Conservation (phyloP, 169 alveolate genomes). For the Eimeria necatrix region DNA sequence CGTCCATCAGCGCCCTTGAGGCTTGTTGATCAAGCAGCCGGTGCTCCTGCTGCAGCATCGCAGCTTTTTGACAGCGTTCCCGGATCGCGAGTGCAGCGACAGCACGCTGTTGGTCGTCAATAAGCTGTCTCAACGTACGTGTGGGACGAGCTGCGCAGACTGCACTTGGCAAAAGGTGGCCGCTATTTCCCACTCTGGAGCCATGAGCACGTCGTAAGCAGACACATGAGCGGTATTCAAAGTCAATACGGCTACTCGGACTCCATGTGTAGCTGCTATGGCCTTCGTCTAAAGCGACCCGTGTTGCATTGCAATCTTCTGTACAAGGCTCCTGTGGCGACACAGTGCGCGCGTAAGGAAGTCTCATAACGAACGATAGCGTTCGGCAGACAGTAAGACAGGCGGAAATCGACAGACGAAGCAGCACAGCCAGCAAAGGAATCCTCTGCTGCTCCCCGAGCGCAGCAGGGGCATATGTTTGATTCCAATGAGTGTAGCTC, state of each 20-base stretch:
- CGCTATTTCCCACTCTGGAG: conserved; percentile 4
- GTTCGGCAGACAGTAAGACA: conserved; percentile 59
- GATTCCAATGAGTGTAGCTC: not conserved
- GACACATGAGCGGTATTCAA: not conserved
- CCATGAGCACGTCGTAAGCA: not conserved
- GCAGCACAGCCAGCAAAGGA: conserved; percentile 42
- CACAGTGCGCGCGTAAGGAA: not conserved
- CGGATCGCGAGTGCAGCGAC: conserved; percentile 55
- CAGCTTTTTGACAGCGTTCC: conserved; percentile 53
- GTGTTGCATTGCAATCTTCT: not conserved
- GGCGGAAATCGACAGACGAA: conserved; percentile 44
- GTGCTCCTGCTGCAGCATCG: conserved; percentile 56
- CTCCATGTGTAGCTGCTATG: not conserved
- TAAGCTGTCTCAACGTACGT: conserved; percentile 69
- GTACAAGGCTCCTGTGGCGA: not conserved
- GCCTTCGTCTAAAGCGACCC: not conserved
- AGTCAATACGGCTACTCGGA: not conserved
- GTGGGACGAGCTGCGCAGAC: conserved; percentile 21
- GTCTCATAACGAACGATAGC: conserved; percentile 35
- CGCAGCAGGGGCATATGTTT: not conserved
- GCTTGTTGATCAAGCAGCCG: conserved; percentile 71
- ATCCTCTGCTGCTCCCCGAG: conserved; percentile 10
- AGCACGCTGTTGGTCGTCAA: conserved; percentile 68
- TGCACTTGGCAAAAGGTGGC: not conserved
- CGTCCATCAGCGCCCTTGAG: conserved; percentile 76